Evolutionary conservation across 2,329 filamentous ascomycete genomes (phyloP), one percentile per base, ranked within the genome.

Genomic region (Microdochium trichocladiopsis): DNA sequence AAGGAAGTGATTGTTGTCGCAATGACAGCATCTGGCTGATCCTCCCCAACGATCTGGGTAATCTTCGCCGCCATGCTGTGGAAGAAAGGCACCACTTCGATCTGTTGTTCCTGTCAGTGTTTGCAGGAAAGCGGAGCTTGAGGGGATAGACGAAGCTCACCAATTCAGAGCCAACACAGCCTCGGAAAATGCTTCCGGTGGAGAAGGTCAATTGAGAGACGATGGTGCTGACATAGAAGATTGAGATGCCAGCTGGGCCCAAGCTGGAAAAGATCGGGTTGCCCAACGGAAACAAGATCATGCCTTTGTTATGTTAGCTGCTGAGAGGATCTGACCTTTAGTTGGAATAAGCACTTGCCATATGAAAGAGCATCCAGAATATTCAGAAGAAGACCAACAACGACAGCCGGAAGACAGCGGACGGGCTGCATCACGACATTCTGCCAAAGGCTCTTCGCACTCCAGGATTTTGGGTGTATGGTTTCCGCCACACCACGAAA

Each of bases 211-310:
- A 69, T 66, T 99, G 94, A 0, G 94, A 88, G 41, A 97, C 81
- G 57, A 99, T 96, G 53, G 92, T 96, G 76, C 92, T 96, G 60
- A 99, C 89, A 67, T 97, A 99, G 72, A 97, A 99, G 70, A 99
- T 96, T 1, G 94, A 96, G 52, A 99, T 96, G 23, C 94, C 94
- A 52, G 96, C 93, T 1, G 93, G 86, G 2, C 93, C 94, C 6
- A 97, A 82, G 56, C 87, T 80, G 25, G 87, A 82, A 66, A 99
- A 99, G 21, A 96, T 80, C 8, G 89, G 83, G 56, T 89, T 87
- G 6, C 93, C 92, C 1, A 99, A 77, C 0, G 94, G 94, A 59
- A 99, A 99, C 12, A 99, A 72, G 62, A 96, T 96, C 88, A 95
- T 94, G 60, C 89, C 83, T 85, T 25, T 9, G 24, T 8, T 5